These are phyloP conservation scores for Mycosarcoma mackinlayi DNA, from an alignment of 1,284 basidiomycete species.

Conservation along the genomic window DNA sequence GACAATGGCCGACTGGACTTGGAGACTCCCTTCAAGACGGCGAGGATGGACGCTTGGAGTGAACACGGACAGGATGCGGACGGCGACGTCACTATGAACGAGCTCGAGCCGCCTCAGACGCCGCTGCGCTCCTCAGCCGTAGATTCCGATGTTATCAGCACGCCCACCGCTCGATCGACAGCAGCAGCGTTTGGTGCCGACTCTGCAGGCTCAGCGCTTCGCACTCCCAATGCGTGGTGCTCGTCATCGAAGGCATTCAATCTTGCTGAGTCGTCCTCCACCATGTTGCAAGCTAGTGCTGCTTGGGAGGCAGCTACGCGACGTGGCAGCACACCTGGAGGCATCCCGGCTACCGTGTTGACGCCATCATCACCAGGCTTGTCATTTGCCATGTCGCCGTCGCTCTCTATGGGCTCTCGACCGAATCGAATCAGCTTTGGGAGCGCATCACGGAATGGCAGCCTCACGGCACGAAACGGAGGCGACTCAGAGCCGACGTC, in stretches of 20 bases:
- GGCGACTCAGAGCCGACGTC: slow-evolving; percentile 1
- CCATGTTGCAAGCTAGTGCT: not conserved
- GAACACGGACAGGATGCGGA: slow-evolving; percentile 12
- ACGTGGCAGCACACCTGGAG: slow-evolving; percentile 1
- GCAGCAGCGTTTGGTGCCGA: slow-evolving; percentile 7
- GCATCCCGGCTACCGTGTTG: slow-evolving; percentile 7
- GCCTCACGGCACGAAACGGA: slow-evolving; percentile 12
- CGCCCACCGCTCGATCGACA: slow-evolving; percentile 32
- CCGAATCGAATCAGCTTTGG: slow-evolving; percentile 30
- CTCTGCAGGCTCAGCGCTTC: slow-evolving; percentile 9
- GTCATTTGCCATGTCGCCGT: slow-evolving; percentile 26
- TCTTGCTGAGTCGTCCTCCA: not conserved
- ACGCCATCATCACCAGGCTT: slow-evolving; percentile 12
- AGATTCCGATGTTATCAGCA: slow-evolving; percentile 32
- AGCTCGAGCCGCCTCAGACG: slow-evolving; percentile 39
- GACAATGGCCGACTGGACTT: slow-evolving; percentile 1
- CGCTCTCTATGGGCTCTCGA: slow-evolving; percentile 24
- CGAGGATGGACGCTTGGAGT: slow-evolving; percentile 25
- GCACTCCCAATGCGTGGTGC: slow-evolving; percentile 27
- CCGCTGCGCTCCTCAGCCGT: slow-evolving; percentile 27
- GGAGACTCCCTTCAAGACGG: slow-evolving; percentile 44
- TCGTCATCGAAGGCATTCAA: not conserved
- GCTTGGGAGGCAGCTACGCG: not conserved
- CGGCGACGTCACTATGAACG: slow-evolving; percentile 39
- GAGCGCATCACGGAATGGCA: slow-evolving; percentile 14